Base-by-base conservation (phyloP, 139 green algal species). In the Pseudopediastrum boryanum region DNA sequence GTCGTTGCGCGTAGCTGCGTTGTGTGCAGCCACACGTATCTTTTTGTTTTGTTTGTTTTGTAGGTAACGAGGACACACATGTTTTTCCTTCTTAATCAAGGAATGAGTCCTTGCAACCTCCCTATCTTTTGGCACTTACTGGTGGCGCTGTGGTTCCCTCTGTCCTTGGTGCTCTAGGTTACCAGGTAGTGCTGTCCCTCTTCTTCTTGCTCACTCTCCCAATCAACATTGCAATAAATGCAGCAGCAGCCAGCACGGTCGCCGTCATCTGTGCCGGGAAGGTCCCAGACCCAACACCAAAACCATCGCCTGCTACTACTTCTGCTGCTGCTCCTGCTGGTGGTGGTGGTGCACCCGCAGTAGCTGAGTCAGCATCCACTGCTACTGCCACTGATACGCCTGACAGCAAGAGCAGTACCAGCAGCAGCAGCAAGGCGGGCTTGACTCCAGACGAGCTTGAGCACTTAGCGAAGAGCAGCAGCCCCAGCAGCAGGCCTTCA, bases 171-270 rank as follows among this genome's bases (percentile, higher is more conserved):
- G 41, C 19, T 64, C n/a, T 82, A 89, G 85, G 83, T 46, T 91
- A 91, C 70, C 78, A 89, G 69, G 41, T 84, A 9, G 58, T 86
- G 1, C 78, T 91, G 23, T 83, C 50, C 1, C 6, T 81, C 9
- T 87, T 91, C 71, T 91, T 91, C 75, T 52, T 88, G 36, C 63
- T 84, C 9, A 78, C 58, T 61, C 86, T 91, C 43, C 86, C 86
- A 21, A 4, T 88, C 43, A 87, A 83, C 81, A 86, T 91, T 71
- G 41, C 83, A 1, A 67, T 91, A 58, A 87, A 86, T 66, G 67
- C 78, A 16, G 38, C 71, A 19, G 85, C 81, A 5, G 70, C 78
- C 56, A 79, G 62, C 27, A 50, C 54, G 27, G 73, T 61, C 25
- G 61, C 77, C 19, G 16, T 82, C 9, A 41, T 76, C 4, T 82